These are phyloP conservation scores for Phytophthora meadii DNA, from an alignment of 352 stramenopile genomes.

Conservation along the genomic window DNA sequence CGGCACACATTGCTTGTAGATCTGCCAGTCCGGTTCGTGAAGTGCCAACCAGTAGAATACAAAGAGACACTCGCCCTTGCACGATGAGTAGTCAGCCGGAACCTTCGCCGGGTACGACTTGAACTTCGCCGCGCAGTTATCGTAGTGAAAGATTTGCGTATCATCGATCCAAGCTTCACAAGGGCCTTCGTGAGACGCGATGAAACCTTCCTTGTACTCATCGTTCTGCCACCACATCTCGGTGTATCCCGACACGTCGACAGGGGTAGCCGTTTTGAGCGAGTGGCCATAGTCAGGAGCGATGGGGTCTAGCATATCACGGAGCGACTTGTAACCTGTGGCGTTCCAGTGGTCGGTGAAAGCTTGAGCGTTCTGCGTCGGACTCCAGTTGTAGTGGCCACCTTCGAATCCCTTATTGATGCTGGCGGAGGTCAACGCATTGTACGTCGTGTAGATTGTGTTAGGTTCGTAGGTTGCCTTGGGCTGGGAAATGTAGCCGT, in stretches of 20 bases:
- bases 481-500: constrained; percentile 38
- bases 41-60: constrained; percentile 31
- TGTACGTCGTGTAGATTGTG: constrained; percentile 35
- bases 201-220: constrained; percentile 45
- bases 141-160: constrained; percentile 30
- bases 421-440: constrained; percentile 24
- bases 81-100: constrained; percentile 20
- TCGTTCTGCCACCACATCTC: constrained; percentile 46
- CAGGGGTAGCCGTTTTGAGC: constrained; percentile 13
- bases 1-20: constrained; percentile 43
- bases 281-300: constrained; percentile 40
- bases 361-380: constrained; percentile 30
- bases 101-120: constrained; percentile 41
- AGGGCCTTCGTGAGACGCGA: constrained; percentile 40
- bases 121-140: constrained; percentile 42
- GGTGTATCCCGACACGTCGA: constrained; percentile 37
- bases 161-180: constrained; percentile 39
- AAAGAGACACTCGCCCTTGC: constrained; percentile 25
- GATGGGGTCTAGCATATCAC: constrained; percentile 40
- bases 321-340: constrained; percentile 39
- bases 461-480: constrained; percentile 30
- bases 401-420: constrained; percentile 36
- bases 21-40: constrained; percentile 32
- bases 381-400: constrained; percentile 35
- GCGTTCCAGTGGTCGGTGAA: constrained; percentile 38